Percentiles rank a stretch among this genome's conserved stretches.
phyloP scores from a whole-genome alignment of 1,139 yeast species.

The Suhomyces ambrosiae region DNA sequence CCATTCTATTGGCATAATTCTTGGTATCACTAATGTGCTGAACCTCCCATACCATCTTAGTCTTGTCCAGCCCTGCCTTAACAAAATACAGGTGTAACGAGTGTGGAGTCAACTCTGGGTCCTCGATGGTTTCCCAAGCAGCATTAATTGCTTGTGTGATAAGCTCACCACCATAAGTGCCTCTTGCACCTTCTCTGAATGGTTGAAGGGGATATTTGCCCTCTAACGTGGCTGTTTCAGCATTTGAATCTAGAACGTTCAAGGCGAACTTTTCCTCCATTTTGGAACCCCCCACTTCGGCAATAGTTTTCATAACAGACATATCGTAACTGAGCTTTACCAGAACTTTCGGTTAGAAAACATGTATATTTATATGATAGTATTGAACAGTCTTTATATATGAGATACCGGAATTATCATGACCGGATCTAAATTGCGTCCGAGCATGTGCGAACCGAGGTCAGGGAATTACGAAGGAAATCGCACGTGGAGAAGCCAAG shows the following conservation, averaged over 20 bases:
- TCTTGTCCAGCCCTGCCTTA: conserved; percentile 38
- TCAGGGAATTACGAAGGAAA: too few relatives aligned
- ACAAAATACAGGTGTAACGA: conserved; percentile 47
- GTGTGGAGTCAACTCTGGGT: conserved; percentile 39
- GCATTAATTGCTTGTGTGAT: conserved; percentile 38
- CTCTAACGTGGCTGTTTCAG: conserved; percentile 17
- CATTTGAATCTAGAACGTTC: conserved; percentile 13
- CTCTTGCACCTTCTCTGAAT: conserved; percentile 32
- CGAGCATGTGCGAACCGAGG: too few relatives aligned
- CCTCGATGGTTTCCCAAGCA: conserved; percentile 38
- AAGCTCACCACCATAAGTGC: conserved; percentile 47
- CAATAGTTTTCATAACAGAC: conserved; percentile 7
- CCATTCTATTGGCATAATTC: conserved; percentile 40
- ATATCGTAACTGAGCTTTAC: too few relatives aligned
- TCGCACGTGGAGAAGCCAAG: too few relatives aligned
- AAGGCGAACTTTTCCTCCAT: conserved; percentile 28
- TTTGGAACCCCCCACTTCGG: conserved; percentile 21
- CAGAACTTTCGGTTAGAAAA: too few relatives aligned
- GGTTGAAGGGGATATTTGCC: conserved; percentile 45
- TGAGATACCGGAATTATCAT: too few relatives aligned
- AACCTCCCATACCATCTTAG: conserved; percentile 40
- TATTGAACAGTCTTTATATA: too few relatives aligned
- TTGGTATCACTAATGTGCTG: conserved; percentile 35
- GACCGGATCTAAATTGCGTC: too few relatives aligned
- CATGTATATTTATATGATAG: too few relatives aligned